Percentiles rank a stretch among this genome's conserved stretches.
phyloP scores from a whole-genome alignment of 495 filamentous ascomycete species.

The Penicillium coprophilum region DNA sequence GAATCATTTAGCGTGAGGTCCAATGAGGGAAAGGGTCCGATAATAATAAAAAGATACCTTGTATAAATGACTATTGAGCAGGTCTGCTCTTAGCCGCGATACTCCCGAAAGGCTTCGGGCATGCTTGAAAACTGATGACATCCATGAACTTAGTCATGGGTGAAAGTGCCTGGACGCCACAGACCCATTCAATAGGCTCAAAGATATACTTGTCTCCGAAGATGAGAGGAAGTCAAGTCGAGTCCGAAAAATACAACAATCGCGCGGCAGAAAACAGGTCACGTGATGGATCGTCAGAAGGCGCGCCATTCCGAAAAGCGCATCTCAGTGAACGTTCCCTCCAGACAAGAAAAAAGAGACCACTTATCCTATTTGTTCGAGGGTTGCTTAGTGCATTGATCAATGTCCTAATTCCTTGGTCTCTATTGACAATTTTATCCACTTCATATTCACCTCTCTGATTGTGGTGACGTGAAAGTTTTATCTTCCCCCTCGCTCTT shows the following conservation, averaged over 20 bases:
- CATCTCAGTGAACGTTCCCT: slow-evolving; percentile 10
- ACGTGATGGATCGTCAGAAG: slow-evolving; percentile 45
- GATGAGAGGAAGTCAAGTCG: slow-evolving; percentile 10
- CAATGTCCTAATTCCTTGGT: neutral
- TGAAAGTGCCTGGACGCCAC: slow-evolving; percentile 15
- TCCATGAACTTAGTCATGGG: slow-evolving; percentile 47
- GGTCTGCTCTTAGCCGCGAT: slow-evolving; percentile 36
- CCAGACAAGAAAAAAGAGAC: slow-evolving; percentile 8
- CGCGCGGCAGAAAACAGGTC: slow-evolving; percentile 34
- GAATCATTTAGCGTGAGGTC: neutral
- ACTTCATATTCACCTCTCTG: slow-evolving; percentile 5
- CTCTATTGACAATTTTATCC: neutral
- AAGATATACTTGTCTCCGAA: neutral
- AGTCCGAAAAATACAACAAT: slow-evolving; percentile 4
- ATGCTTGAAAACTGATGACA: slow-evolving; percentile 51
- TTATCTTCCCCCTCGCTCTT: slow-evolving; percentile 23
- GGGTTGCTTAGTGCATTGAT: slow-evolving; percentile 3
- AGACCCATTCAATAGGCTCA: slow-evolving; percentile 14
- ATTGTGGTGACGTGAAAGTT: slow-evolving; percentile 7
- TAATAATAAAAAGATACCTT: neutral
- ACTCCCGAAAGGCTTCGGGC: slow-evolving; percentile 42
- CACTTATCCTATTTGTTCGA: slow-evolving; percentile 1
- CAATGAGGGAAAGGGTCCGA: neutral
- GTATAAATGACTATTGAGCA: neutral
- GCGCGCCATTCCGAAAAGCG: slow-evolving; percentile 41